Evolutionary conservation across 257 asterid genomes (phyloP), one percentile per base, ranked within the genome.

Genomic region (Ligustrum vulgare): DNA sequence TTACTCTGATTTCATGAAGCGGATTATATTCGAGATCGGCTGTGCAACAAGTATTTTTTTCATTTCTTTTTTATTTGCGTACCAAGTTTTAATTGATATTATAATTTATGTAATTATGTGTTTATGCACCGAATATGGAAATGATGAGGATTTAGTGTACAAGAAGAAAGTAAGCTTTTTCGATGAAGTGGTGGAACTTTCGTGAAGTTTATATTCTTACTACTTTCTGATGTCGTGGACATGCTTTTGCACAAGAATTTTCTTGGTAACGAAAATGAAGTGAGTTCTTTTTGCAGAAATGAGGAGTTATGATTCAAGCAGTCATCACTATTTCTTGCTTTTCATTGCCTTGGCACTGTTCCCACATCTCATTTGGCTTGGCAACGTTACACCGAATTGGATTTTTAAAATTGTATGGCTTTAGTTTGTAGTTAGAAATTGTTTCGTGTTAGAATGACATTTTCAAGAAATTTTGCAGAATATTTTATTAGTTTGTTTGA

Each of bases 151-250:
- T n/a, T n/a, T n/a, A n/a, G n/a, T n/a, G n/a, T n/a, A n/a, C n/a
- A n/a, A n/a, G n/a, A n/a, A n/a, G n/a, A n/a, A n/a, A n/a, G n/a
- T n/a, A n/a, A n/a, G n/a, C n/a, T n/a, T n/a, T n/a, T n/a, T n/a
- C n/a, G n/a, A n/a, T n/a, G n/a, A n/a, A n/a, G n/a, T n/a, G n/a
- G n/a, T n/a, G n/a, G n/a, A n/a, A n/a, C n/a, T n/a, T n/a, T n/a
- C n/a, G n/a, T n/a, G n/a, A n/a, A n/a, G n/a, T n/a, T n/a, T n/a
- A n/a, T 58, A n/a, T 23, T 15, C 22, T 58, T 58, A 58, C 65
- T 58, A 58, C 65, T 58, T 58, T 58, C 65, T 58, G 31, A 58
- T 58, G 65, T 33, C 65, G 33, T 58, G 65, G 65, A 22, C 65
- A 9, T 58, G 65, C 16, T 58, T 58, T 8, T 58, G 33, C 33